Base-by-base conservation (phyloP, 1,284 basidiomycete species). In the Ganoderma multipileum region DNA sequence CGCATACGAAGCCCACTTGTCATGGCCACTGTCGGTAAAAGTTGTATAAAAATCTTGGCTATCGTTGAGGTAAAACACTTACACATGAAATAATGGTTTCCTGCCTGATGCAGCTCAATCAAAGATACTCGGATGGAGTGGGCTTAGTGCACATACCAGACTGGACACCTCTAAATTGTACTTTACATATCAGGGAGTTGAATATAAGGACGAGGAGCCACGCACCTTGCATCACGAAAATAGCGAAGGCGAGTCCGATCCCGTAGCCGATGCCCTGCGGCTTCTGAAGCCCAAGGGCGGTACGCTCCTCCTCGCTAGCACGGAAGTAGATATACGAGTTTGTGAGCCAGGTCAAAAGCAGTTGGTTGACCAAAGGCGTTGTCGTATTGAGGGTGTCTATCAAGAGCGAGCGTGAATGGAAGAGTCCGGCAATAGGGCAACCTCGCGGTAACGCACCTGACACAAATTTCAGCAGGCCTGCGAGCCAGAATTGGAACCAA, bases 181-280 rank as follows among this genome's bases (percentile, higher is more conserved):
- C 61, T 30, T 39, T 23, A 9, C 12, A 62, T 39, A 11, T 18
- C 36, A 23, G 2, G 6, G 30, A 16, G n/a, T n/a, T 14, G 9
- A 8, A 26, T 12, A 33, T 58, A 3, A 12, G 33, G 8, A 41
- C 54, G 3, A 39, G 30, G 20, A 11, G 26, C 39, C 73, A 78
- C 72, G 68, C 73, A 77, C 83, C 84, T 82, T 92, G 90, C 90
- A 94, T 92, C 6, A 81, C 83, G 75, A 93, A 93, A 41, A 95
- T 76, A 0, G 84, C 90, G 65, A 91, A 77, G 0, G 81, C 85
- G 3, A 88, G 78, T 0, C 89, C 90, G 61, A 91, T 83, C 0
- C 90, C 90, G 72, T 86, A 85, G 2, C 89, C 89, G 60, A 91
- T 82, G 14, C 83, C 84, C 67, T 75, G 79, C 58, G 87, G 85